Conservation (phyloP, 1,139 yeast genomes). For the Dujonia santamariae region DNA sequence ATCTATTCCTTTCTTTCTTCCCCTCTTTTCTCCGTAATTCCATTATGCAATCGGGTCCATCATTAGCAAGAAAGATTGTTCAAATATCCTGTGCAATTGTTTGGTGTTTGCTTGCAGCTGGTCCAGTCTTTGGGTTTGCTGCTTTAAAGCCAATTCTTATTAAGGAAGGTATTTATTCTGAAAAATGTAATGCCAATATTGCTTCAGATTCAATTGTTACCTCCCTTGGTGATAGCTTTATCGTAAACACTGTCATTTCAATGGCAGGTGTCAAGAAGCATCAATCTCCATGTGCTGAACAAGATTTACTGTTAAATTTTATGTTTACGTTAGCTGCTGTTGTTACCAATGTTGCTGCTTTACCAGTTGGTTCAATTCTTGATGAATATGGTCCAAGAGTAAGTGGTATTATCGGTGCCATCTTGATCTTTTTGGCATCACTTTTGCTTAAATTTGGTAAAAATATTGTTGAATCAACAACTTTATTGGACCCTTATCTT, state of each 20-base stretch:
- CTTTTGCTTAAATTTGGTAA: slow-evolving; percentile 35
- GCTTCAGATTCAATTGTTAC: slow-evolving; percentile 7
- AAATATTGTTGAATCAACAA: background rate
- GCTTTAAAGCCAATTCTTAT: slow-evolving; percentile 44
- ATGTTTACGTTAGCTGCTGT: slow-evolving; percentile 47
- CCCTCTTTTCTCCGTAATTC: too few relatives aligned
- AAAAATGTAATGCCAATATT: slow-evolving; percentile 21
- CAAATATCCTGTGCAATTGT: slow-evolving; percentile 34
- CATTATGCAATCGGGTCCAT: too few relatives aligned
- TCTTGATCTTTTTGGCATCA: slow-evolving; percentile 34
- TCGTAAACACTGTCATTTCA: slow-evolving; percentile 10
- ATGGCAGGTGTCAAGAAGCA: slow-evolving; percentile 8
- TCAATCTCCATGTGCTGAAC: slow-evolving; percentile 32
- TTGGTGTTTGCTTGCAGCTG: slow-evolving; percentile 46
- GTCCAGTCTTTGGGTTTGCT: slow-evolving; percentile 48
- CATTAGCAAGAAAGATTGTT: slow-evolving; percentile 17
- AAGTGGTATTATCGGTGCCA: slow-evolving; percentile 43
- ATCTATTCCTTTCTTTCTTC: too few relatives aligned
- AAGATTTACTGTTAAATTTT: slow-evolving; percentile 44
- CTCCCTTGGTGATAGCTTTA: slow-evolving; percentile 10
- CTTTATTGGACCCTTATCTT: slow-evolving; percentile 54
- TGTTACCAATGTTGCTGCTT: slow-evolving; percentile 42
- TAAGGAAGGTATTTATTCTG: slow-evolving; percentile 38
- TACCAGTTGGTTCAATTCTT: slow-evolving; percentile 37
- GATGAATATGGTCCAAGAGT: slow-evolving; percentile 42